phyloP scores from a whole-genome alignment of 306 rosid genomes.

The Amphicarpaea edgeworthii region DNA sequence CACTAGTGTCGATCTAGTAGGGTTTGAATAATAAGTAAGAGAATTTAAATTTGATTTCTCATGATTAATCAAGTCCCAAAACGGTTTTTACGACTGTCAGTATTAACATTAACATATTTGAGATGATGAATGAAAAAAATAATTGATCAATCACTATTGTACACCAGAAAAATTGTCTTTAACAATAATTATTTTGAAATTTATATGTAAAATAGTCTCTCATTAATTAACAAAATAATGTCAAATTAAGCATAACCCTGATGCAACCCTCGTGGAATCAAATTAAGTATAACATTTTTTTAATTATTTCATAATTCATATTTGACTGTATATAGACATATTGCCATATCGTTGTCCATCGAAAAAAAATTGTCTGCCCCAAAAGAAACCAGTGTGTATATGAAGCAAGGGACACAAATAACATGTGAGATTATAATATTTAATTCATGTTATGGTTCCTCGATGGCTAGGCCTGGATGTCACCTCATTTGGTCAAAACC shows the following conservation, averaged over 20 bases:
- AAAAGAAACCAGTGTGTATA: slow-evolving; percentile 38
- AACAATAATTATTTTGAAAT: background rate
- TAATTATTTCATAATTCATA: slow-evolving; percentile 4
- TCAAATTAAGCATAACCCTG: background rate
- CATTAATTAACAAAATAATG: background rate
- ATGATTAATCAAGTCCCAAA: no score
- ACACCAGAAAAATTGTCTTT: no score
- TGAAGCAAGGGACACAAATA: slow-evolving; percentile 23
- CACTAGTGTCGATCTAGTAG: no score
- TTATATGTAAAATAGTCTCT: background rate
- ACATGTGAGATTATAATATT: slow-evolving; percentile 39
- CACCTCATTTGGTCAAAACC: slow-evolving; percentile 33
- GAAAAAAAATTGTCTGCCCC: slow-evolving; percentile 41
- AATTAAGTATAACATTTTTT: background rate
- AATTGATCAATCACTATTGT: no score
- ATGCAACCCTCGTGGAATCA: background rate
- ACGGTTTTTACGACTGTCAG: no score
- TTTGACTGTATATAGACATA: slow-evolving; percentile 40
- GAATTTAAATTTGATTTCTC: no score
- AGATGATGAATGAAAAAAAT: no score
- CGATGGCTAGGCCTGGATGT: slow-evolving; percentile 11
- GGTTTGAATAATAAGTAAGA: no score
- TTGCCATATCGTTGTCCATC: slow-evolving; percentile 39
- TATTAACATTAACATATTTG: no score
- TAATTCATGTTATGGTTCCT: slow-evolving; percentile 32